phyloP scores from a whole-genome alignment of 306 rosid species.

The Pterocarpus santalinus region DNA sequence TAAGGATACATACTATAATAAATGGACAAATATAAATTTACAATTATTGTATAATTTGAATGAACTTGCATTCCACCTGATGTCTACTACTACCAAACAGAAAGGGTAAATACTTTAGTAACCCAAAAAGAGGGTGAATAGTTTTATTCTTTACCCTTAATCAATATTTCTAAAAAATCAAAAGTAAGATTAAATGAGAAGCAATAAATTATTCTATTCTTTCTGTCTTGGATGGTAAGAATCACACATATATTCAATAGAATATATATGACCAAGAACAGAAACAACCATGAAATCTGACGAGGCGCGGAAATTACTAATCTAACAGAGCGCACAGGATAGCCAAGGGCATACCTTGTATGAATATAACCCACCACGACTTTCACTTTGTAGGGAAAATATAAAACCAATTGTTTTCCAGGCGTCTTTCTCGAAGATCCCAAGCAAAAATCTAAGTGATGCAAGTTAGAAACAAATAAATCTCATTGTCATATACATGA shows the following conservation, averaged over 20 bases:
- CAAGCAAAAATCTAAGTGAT: not conserved
- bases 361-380: not conserved
- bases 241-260: not conserved
- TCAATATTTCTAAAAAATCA: not conserved
- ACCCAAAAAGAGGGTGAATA: not conserved
- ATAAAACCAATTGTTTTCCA: not conserved
- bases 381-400: too few relatives aligned
- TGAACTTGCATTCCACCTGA: not conserved
- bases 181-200: not conserved
- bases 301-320: not conserved
- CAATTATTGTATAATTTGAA: not conserved
- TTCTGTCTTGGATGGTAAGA: too few relatives aligned
- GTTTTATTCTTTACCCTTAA: not conserved
- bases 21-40: not conserved
- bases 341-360: too few relatives aligned
- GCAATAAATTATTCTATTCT: not conserved
- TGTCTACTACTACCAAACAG: not conserved
- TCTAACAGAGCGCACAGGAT: not conserved
- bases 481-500: too few relatives aligned
- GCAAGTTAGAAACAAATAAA: too few relatives aligned
- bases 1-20: too few relatives aligned
- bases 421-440: not conserved
- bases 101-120: not conserved
- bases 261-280: not conserved
- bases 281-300: not conserved